Conservation (phyloP, 1,139 yeast genomes). For the Sporopachydermia cereana region DNA sequence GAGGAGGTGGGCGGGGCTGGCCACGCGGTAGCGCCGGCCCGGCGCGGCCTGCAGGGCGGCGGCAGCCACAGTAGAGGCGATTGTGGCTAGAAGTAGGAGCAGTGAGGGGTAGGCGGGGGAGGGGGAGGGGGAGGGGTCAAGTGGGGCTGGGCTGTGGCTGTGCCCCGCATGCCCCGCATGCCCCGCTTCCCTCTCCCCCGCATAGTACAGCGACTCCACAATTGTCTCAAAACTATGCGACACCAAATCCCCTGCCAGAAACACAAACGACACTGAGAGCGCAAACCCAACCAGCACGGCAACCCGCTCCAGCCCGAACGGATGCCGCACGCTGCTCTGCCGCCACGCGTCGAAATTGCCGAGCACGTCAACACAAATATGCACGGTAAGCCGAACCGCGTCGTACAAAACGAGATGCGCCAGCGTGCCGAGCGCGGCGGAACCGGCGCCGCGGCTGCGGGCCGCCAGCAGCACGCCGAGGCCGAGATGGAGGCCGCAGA, state of each 20-base stretch:
- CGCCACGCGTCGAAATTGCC: constrained; percentile 90
- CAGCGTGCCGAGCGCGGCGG: constrained; percentile 60
- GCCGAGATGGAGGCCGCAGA: constrained; percentile 57
- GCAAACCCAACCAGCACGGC: constrained; percentile 88
- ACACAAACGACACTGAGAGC: constrained; percentile 67
- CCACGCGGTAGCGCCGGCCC: constrained; percentile 19
- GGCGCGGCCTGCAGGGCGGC: constrained; percentile 7
- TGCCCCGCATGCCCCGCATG: background rate
- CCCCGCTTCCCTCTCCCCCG: constrained; percentile 16
- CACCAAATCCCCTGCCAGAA: constrained; percentile 82
- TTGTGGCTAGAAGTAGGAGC: constrained; percentile 18
- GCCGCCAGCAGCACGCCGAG: constrained; percentile 32
- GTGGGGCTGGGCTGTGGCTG: constrained; percentile 8
- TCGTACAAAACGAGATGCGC: constrained; percentile 86
- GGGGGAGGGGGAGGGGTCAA: constrained; percentile 10
- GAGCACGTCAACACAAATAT: constrained; percentile 66
- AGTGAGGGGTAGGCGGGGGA: constrained; percentile 14
- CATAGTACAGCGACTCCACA: constrained; percentile 37
- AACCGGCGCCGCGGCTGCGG: constrained; percentile 44
- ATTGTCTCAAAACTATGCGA: constrained; percentile 77
- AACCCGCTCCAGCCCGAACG: constrained; percentile 83
- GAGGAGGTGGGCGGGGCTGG: constrained; percentile 51
- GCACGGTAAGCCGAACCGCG: constrained; percentile 62
- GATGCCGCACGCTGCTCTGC: constrained; percentile 69
- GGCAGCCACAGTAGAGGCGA: constrained; percentile 16